phyloP scores from a whole-genome alignment of 2,329 filamentous ascomycete genomes.

The Ophiostoma australiae region DNA sequence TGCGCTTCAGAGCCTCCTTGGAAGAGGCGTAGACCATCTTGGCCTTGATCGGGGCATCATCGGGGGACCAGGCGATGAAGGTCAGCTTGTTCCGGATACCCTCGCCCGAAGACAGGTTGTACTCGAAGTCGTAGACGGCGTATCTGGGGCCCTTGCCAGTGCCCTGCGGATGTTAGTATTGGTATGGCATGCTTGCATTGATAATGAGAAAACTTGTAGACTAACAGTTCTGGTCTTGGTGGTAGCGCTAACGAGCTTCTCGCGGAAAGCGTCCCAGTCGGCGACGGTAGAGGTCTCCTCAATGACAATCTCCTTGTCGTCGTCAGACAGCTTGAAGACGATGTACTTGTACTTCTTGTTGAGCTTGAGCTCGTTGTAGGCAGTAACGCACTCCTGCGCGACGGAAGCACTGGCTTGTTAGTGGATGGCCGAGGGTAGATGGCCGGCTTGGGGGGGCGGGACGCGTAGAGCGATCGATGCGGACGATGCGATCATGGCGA shows the following conservation, averaged over 20 bases:
- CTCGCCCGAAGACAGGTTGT: slow-evolving; percentile 65
- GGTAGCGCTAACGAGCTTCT: slow-evolving; percentile 69
- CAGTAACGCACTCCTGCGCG: slow-evolving; percentile 62
- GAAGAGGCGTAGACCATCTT: slow-evolving; percentile 90
- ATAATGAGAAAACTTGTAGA: slow-evolving; percentile 22
- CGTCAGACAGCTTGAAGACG: slow-evolving; percentile 81
- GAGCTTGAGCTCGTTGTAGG: slow-evolving; percentile 80
- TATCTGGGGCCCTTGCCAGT: slow-evolving; percentile 67
- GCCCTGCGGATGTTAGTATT: slow-evolving; percentile 41
- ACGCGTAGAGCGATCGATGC: background rate
- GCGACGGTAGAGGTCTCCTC: slow-evolving; percentile 63
- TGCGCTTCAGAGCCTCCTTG: slow-evolving; percentile 78
- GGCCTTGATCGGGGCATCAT: slow-evolving; percentile 74
- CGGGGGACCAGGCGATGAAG: slow-evolving; percentile 75
- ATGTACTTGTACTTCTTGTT: slow-evolving; percentile 78
- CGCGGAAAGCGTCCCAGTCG: slow-evolving; percentile 69
- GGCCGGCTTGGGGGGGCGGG: background rate
- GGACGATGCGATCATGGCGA: background rate
- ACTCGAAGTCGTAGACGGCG: slow-evolving; percentile 81
- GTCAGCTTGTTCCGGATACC: slow-evolving; percentile 62
- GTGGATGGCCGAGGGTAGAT: background rate
- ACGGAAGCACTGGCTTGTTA: slow-evolving; percentile 60
- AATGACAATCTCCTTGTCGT: slow-evolving; percentile 76
- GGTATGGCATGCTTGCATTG: background rate
- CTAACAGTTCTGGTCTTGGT: slow-evolving; percentile 65